phyloP scores from a whole-genome alignment of 2,329 filamentous ascomycete species.

The Penicillium olsonii region DNA sequence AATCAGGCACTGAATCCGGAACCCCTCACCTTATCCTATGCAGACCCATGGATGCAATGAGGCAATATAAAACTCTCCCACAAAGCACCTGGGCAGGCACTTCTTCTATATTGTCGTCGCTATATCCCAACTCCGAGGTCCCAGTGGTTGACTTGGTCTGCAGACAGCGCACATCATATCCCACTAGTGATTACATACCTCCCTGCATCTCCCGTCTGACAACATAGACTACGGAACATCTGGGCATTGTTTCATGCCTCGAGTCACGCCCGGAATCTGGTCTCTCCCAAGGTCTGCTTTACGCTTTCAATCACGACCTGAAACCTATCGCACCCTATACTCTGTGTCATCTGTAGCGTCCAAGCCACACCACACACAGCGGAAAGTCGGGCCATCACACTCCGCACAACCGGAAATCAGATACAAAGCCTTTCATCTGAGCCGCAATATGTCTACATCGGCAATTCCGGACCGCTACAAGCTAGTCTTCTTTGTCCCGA shows the following conservation, averaged over 20 bases:
- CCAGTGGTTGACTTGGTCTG: no score
- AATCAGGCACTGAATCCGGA: slow-evolving; percentile 3
- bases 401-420: neutral
- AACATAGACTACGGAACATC: neutral
- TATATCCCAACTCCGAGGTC: no score
- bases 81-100: no score
- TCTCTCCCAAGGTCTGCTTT: slow-evolving; percentile 5
- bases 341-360: neutral
- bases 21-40: slow-evolving; percentile 3
- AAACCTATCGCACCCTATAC: neutral
- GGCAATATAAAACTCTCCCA: no score
- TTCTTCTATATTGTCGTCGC: no score
- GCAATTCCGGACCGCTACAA: slow-evolving; percentile 38
- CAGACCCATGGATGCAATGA: no score
- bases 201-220: slow-evolving; percentile 1
- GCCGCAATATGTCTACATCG: slow-evolving; percentile 26
- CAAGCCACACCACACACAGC: neutral
- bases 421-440: neutral
- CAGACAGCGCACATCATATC: no score
- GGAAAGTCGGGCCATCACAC: neutral
- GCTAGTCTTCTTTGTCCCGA: slow-evolving; percentile 48
- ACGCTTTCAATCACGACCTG: neutral
- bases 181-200: no score
- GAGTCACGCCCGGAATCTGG: neutral
- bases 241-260: neutral